These are phyloP conservation scores for Primulina huaijiensis DNA, from an alignment of 257 asterid species.

Conservation along the genomic window DNA sequence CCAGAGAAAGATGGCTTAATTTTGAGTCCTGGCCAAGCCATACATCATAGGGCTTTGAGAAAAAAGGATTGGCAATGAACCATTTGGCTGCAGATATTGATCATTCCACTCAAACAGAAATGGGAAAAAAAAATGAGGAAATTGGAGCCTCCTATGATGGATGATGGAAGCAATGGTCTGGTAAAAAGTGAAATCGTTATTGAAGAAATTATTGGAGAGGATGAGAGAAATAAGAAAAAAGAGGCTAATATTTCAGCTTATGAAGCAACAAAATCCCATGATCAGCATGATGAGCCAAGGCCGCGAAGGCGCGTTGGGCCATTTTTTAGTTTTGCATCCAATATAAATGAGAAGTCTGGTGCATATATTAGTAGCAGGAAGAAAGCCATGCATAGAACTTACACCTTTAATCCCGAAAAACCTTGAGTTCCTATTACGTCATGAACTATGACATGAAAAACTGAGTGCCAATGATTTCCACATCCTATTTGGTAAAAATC, in stretches of 20 bases:
- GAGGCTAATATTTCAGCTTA: background rate
- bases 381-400: background rate
- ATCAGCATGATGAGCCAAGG: background rate
- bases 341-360: slow-evolving; percentile 53
- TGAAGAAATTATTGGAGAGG: background rate
- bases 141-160: background rate
- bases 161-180: background rate
- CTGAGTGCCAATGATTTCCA: background rate
- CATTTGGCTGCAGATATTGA: background rate
- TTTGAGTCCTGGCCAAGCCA: background rate
- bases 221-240: too few relatives aligned
- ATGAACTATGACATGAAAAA: background rate
- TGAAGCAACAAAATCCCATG: background rate
- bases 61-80: background rate
- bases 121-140: background rate
- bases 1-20: slow-evolving; percentile 10
- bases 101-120: background rate
- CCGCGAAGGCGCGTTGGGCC: slow-evolving; percentile 22
- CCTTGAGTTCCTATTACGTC: background rate
- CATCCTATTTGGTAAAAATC: background rate
- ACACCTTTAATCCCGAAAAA: background rate
- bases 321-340: slow-evolving; percentile 32
- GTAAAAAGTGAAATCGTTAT: background rate
- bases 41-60: background rate
- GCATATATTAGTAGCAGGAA: slow-evolving; percentile 47